These are phyloP conservation scores for Scorias spongiosa DNA, from an alignment of 2,329 filamentous ascomycete genomes.

Conservation along the genomic window DNA sequence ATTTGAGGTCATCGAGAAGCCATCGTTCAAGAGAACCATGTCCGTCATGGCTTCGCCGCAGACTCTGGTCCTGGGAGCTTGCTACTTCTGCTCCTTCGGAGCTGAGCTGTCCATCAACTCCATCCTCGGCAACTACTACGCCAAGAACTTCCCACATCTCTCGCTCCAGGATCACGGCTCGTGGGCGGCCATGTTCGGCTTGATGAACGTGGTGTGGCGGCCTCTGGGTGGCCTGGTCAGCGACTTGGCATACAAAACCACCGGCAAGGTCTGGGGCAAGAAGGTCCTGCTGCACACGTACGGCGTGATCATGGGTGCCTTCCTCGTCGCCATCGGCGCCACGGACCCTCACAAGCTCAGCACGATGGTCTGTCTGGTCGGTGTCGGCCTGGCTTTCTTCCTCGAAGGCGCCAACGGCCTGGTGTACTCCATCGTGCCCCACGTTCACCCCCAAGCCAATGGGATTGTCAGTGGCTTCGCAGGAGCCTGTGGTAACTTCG, in stretches of 20 bases:
- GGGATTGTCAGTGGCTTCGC: slow-evolving; percentile 64
- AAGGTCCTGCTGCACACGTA: slow-evolving; percentile 46
- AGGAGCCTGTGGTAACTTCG: slow-evolving; percentile 69
- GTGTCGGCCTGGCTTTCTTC: slow-evolving; percentile 64
- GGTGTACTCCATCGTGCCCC: slow-evolving; percentile 74
- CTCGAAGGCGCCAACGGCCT: slow-evolving; percentile 73
- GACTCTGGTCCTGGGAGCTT: slow-evolving; percentile 34
- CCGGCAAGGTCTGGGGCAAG: slow-evolving; percentile 44
- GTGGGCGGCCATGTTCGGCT: slow-evolving; percentile 61
- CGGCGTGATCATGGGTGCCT: slow-evolving; percentile 40
- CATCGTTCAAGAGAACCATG: slow-evolving; percentile 43
- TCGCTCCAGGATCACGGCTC: slow-evolving; percentile 39
- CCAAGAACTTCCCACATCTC: slow-evolving; percentile 38
- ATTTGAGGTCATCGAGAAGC: slow-evolving; percentile 47
- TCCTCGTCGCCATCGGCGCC: slow-evolving; percentile 49
- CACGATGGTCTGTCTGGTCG: slow-evolving; percentile 62
- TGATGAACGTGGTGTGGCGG: slow-evolving; percentile 54
- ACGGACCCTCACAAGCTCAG: slow-evolving; percentile 44
- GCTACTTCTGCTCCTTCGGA: slow-evolving; percentile 48
- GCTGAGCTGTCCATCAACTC: slow-evolving; percentile 46
- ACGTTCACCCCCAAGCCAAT: slow-evolving; percentile 72
- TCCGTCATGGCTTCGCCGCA: slow-evolving; percentile 47
- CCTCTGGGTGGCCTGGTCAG: slow-evolving; percentile 49
- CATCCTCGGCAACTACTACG: slow-evolving; percentile 44
- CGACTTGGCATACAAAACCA: slow-evolving; percentile 40